phyloP scores from a whole-genome alignment of 495 filamentous ascomycete species.

The Hyaloscypha finlandica region DNA sequence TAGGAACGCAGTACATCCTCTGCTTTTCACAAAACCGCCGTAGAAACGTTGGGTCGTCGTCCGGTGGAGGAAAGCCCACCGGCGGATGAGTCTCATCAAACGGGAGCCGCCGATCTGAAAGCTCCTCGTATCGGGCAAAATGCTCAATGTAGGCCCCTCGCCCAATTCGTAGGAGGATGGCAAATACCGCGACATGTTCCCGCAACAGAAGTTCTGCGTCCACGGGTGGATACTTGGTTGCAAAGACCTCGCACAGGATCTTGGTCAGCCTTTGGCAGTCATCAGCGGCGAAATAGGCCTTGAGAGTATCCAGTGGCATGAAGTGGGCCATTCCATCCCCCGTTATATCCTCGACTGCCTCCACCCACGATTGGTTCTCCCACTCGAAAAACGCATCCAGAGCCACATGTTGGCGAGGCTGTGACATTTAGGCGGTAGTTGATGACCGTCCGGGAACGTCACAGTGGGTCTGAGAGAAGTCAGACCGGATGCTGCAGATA shows the following conservation, averaged over 20 bases:
- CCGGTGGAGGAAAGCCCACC: conserved; percentile 7
- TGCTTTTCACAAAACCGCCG: conserved; percentile 35
- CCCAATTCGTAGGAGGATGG: conserved; percentile 34
- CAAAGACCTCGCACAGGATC: conserved; percentile 26
- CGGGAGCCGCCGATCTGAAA: conserved; percentile 33
- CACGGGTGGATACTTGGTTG: conserved; percentile 19
- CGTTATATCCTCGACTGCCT: conserved; percentile 18
- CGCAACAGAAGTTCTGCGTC: conserved; percentile 19
- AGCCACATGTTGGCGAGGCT: conserved; percentile 15
- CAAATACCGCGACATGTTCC: conserved; percentile 29
- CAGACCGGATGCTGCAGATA: not conserved
- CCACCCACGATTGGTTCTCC: conserved; percentile 24
- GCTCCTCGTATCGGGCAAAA: conserved; percentile 32
- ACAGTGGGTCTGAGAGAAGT: not conserved
- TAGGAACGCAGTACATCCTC: conserved; percentile 40
- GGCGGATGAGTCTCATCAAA: conserved; percentile 26
- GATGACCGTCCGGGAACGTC: not conserved
- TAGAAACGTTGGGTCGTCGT: conserved; percentile 31
- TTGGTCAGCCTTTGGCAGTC: conserved; percentile 14
- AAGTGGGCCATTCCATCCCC: conserved; percentile 23
- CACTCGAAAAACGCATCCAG: conserved; percentile 25
- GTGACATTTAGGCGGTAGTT: conserved; percentile 14
- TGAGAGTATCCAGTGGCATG: conserved; percentile 26
- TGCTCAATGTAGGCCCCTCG: conserved; percentile 28
- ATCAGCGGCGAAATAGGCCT: conserved; percentile 22